Evolutionary conservation across 2,329 filamentous ascomycete genomes (phyloP), one percentile per base, ranked within the genome.

Genomic region (Ophiostoma australiae): DNA sequence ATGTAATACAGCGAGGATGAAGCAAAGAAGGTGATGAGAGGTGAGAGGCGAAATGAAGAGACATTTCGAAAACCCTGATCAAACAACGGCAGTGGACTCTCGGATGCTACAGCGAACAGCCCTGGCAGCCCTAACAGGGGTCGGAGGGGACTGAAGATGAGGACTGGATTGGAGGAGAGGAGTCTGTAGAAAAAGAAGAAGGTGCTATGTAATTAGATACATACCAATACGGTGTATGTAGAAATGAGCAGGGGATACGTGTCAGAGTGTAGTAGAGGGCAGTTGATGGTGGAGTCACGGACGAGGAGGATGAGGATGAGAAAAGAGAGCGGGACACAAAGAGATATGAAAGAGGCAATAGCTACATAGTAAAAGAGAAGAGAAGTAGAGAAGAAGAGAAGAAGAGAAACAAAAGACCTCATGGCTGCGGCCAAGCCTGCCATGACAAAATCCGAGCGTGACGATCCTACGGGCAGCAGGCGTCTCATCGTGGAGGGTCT

Each of bases 91-190:
- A 58, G 52, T 58, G 58, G 58, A 63, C 31, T 69, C 67, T 55
- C 39, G 17, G 27, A 35, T 65, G 13, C 61, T 6, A 67, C 41
- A 67, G 31, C 17, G 35, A 23, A 41, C 63, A 63, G 58, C 58
- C 55, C 55, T 55, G 55, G 55, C 55, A 61, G 55, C 55, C 58
- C 58, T 63, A 63, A 58, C 52, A 58, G 52, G 52, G 52, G 52
- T 58, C 17, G 20, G 44, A 48, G 20, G 20, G 44, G 44, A 48
- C 15, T 20, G 44, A 48, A 17, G 41, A 39, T 48, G 48, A 52
- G n/a, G 52, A 27, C n/a, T 27, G 48, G 44, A 48, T 10, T n/a
- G n/a, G 48, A 23, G 17, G 48, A 52, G 48, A 58, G 52, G 23
- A 58, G 17, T 15, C 8, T 27, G 23, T 17, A 58, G 52, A 27